A percentile compares a stretch with the other conserved stretches of the same genome.
phyloP scores from a whole-genome alignment of 495 filamentous ascomycete species.

The Daldinia bambusicola region DNA sequence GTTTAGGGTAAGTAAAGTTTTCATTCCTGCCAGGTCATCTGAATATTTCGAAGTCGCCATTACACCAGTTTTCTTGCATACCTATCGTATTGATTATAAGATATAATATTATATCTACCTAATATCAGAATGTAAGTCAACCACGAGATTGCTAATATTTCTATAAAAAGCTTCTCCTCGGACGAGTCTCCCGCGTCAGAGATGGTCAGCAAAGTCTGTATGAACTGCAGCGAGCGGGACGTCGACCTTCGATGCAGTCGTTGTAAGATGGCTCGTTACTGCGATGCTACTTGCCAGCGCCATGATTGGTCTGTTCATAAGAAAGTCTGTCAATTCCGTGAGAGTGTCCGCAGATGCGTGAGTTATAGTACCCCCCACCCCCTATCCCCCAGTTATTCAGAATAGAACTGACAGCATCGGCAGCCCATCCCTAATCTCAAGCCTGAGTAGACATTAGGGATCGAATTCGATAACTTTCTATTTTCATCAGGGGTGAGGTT shows the following conservation, averaged over 20 bases:
- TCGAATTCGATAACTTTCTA: background rate
- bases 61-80: no score
- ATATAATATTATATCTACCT: no score
- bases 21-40: background rate
- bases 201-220: slow-evolving; percentile 28
- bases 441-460: background rate
- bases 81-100: no score
- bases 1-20: slow-evolving; percentile 37
- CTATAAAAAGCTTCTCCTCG: slow-evolving; percentile 21
- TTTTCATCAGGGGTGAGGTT: background rate
- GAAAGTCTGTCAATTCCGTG: slow-evolving; percentile 14
- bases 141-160: background rate
- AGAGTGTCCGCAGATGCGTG: slow-evolving; percentile 22
- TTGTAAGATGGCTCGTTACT: slow-evolving; percentile 37
- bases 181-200: slow-evolving; percentile 17
- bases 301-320: slow-evolving; percentile 26
- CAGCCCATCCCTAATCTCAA: slow-evolving; percentile 19
- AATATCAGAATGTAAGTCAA: background rate
- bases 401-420: slow-evolving; percentile 5
- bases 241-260: slow-evolving; percentile 6
- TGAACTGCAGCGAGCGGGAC: slow-evolving; percentile 23
- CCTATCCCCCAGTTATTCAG: background rate
- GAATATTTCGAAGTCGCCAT: background rate
- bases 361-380: slow-evolving; percentile 1
- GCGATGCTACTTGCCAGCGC: slow-evolving; percentile 21